Evolutionary conservation across 2,329 filamentous ascomycete species (phyloP).

Genomic region (Fusarium aywerte): DNA sequence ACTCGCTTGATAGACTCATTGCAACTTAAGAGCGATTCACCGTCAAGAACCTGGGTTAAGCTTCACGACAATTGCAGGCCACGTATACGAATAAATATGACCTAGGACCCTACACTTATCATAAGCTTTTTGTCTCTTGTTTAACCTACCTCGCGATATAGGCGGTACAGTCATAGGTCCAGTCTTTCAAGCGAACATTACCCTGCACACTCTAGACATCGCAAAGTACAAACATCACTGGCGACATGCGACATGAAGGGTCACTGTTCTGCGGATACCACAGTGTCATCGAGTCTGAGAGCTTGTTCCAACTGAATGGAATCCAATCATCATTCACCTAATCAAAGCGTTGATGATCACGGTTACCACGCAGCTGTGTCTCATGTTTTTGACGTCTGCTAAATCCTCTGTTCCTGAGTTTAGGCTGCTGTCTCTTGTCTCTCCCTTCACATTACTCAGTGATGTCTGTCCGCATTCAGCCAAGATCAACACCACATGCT

Average conservation of each 20-base stretch:
- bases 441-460: not conserved
- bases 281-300: not conserved
- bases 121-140: too few species aligned
- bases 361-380: not conserved
- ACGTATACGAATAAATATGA: too few species aligned
- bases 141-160: too few species aligned
- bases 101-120: too few species aligned
- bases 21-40: too few species aligned
- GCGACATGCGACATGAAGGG: too few species aligned
- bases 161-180: too few species aligned
- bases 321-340: not conserved
- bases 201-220: not conserved
- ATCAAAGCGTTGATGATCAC: not conserved
- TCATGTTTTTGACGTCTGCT: not conserved
- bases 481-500: not conserved
- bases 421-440: not conserved
- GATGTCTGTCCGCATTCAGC: not conserved
- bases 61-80: too few species aligned
- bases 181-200: too few species aligned
- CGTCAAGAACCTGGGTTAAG: too few species aligned
- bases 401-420: constrained; percentile 3
- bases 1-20: too few species aligned
- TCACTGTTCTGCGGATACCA: not conserved
- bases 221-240: not conserved
- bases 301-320: not conserved